A percentile compares a stretch with the other conserved stretches of the same genome.
Conservation (phyloP, 169 alveolate species). For the Cryptosporidium sp. region DNA sequence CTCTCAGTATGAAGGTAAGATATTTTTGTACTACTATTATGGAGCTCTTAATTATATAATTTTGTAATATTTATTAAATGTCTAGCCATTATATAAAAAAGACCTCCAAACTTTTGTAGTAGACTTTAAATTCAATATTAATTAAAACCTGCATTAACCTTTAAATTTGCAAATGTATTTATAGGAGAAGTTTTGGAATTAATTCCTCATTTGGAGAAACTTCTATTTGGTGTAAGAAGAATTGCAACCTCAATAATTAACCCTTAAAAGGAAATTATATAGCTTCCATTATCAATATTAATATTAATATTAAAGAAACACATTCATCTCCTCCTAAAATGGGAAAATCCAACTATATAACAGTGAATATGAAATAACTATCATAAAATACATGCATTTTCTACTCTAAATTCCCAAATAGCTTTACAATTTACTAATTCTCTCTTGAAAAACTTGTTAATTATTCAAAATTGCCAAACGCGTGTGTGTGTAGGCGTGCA, state of each 20-base stretch:
- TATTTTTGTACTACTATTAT: not conserved
- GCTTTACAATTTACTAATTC: not conserved
- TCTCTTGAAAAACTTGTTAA: not conserved
- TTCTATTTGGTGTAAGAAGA: constrained; percentile 26
- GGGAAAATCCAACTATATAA: not conserved
- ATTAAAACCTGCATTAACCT: not conserved
- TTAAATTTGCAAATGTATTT: not conserved
- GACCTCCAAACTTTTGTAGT: not conserved
- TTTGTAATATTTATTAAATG: too few relatives aligned
- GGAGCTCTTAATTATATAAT: not conserved
- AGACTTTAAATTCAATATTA: too few relatives aligned
- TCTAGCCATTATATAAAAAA: too few relatives aligned
- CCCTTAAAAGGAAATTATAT: not conserved
- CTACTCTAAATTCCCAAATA: too few relatives aligned
- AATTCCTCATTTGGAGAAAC: constrained; percentile 27
- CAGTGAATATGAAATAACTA: not conserved
- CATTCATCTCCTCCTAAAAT: not conserved
- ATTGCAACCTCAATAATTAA: constrained; percentile 9
- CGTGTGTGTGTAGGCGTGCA: not conserved
- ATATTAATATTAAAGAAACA: too few relatives aligned
- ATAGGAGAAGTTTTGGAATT: constrained; percentile 47
- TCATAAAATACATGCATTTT: too few relatives aligned
- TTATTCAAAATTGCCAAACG: not conserved
- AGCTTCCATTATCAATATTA: too few relatives aligned
- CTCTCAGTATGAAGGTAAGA: constrained; percentile 59